A percentile compares a stretch with the other conserved stretches of the same genome.
These are phyloP conservation scores for Daldinia eschscholtzii DNA, from an alignment of 2,329 filamentous ascomycete species.

Conservation along the genomic window DNA sequence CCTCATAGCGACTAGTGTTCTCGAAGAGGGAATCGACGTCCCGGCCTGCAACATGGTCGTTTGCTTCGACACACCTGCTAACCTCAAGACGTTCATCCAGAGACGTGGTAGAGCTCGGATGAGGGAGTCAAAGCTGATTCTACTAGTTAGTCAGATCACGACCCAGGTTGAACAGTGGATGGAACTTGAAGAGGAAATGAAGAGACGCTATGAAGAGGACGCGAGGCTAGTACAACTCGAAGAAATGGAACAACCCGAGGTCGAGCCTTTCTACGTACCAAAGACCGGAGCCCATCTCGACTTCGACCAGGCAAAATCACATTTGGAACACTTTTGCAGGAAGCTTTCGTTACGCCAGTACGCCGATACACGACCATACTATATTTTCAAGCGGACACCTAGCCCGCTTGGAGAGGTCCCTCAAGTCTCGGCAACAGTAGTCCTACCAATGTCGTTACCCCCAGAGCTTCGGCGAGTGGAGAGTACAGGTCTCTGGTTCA, in stretches of 20 bases:
- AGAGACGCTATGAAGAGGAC: conserved; percentile 74
- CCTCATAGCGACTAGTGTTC: conserved; percentile 72
- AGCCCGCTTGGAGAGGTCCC: conserved; percentile 44
- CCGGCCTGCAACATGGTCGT: conserved; percentile 73
- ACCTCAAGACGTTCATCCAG: conserved; percentile 70
- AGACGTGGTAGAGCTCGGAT: conserved; percentile 66
- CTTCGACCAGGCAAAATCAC: conserved; percentile 78
- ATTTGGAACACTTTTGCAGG: conserved; percentile 85
- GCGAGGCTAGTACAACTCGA: conserved; percentile 66
- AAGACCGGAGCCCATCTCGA: conserved; percentile 74
- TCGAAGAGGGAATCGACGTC: conserved; percentile 77
- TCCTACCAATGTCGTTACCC: conserved; percentile 79
- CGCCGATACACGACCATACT: conserved; percentile 76
- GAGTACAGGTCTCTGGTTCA: conserved; percentile 72
- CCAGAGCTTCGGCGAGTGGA: conserved; percentile 66
- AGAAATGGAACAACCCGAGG: conserved; percentile 53
- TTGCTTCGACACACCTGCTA: conserved; percentile 65
- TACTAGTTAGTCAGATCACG: conserved; percentile 57
- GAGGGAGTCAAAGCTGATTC: conserved; percentile 63
- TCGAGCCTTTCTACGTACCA: conserved; percentile 55
- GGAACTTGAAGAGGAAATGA: conserved; percentile 79
- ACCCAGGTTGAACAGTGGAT: conserved; percentile 67
- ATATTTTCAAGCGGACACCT: conserved; percentile 63
- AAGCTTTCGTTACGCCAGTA: conserved; percentile 70
- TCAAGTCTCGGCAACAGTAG: conserved; percentile 69